Conservation (phyloP, 495 filamentous ascomycete genomes). For the Podospora pseudocomata region DNA sequence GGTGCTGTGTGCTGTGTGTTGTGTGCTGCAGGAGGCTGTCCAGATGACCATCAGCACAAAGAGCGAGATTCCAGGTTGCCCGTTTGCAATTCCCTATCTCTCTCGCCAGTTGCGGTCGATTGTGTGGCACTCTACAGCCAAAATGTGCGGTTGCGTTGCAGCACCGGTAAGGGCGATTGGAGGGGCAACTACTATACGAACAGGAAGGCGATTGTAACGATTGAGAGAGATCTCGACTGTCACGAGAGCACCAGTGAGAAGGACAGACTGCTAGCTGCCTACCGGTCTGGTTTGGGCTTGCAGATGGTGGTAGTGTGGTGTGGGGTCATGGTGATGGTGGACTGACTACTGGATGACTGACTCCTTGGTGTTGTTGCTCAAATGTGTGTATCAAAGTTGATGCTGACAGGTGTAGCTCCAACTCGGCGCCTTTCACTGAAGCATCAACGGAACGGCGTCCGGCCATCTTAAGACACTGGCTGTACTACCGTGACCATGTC, state of each 20-base stretch:
- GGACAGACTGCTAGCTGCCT: background rate
- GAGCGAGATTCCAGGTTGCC: background rate
- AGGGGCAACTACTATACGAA: background rate
- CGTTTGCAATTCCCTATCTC: background rate
- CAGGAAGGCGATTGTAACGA: constrained; percentile 13
- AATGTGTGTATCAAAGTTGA: background rate
- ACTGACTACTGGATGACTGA: constrained; percentile 12
- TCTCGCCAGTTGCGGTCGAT: background rate
- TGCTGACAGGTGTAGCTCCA: background rate
- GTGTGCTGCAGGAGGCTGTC: background rate
- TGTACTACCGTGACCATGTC: too few relatives aligned
- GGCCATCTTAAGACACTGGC: too few relatives aligned
- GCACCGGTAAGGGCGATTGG: constrained; percentile 18
- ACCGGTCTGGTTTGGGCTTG: background rate
- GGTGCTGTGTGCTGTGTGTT: background rate
- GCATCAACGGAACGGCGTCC: background rate
- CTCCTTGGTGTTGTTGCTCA: constrained; percentile 12
- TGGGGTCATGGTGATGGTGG: constrained; percentile 8
- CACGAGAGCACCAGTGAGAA: constrained; percentile 13
- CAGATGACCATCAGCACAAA: background rate
- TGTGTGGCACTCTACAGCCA: constrained; percentile 11
- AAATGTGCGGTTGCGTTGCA: constrained; percentile 22
- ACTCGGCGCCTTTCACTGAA: background rate
- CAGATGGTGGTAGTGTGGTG: background rate
- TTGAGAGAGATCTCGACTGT: constrained; percentile 14